A percentile compares a stretch with the other conserved stretches of the same genome.
Evolutionary conservation across 2,329 filamentous ascomycete genomes (phyloP).

Genomic region (Colletotrichum sp.): DNA sequence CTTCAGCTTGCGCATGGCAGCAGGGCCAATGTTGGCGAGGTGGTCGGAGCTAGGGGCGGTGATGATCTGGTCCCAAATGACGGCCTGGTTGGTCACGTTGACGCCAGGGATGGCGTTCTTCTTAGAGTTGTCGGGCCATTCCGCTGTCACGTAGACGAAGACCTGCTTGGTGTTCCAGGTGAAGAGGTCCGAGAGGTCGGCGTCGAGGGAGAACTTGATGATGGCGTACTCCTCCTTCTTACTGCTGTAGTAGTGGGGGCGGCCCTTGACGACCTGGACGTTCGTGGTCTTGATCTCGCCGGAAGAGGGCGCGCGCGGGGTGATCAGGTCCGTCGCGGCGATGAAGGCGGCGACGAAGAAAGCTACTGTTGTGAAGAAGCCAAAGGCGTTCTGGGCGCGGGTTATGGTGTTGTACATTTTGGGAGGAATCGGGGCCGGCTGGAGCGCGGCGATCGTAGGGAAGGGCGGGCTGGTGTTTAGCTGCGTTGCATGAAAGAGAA

Average conservation of each 20-base stretch:
- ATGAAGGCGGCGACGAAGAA: conserved; percentile 82
- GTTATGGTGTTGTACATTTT: conserved; percentile 87
- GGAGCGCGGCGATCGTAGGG: neutral
- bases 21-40: conserved; percentile 64
- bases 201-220: conserved; percentile 90
- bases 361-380: conserved; percentile 95
- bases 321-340: conserved; percentile 78
- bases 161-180: conserved; percentile 99
- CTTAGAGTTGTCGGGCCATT: conserved; percentile 55
- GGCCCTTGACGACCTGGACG: conserved; percentile 86
- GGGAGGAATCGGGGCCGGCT: conserved; percentile 29
- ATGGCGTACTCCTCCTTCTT: conserved; percentile 97
- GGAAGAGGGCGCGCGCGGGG: conserved; percentile 71
- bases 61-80: conserved; percentile 97
- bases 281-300: conserved; percentile 70
- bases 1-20: conserved; percentile 66
- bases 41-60: conserved; percentile 72
- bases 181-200: conserved; percentile 90
- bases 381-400: conserved; percentile 90
- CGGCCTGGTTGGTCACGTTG: conserved; percentile 69
- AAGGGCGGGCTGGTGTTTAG: neutral
- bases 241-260: conserved; percentile 92
- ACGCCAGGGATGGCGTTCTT: conserved; percentile 29
- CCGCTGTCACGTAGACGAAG: conserved; percentile 93
- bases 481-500: neutral